These are phyloP conservation scores for Hericium rajendrae DNA, from an alignment of 768 basidiomycete species.

Conservation along the genomic window DNA sequence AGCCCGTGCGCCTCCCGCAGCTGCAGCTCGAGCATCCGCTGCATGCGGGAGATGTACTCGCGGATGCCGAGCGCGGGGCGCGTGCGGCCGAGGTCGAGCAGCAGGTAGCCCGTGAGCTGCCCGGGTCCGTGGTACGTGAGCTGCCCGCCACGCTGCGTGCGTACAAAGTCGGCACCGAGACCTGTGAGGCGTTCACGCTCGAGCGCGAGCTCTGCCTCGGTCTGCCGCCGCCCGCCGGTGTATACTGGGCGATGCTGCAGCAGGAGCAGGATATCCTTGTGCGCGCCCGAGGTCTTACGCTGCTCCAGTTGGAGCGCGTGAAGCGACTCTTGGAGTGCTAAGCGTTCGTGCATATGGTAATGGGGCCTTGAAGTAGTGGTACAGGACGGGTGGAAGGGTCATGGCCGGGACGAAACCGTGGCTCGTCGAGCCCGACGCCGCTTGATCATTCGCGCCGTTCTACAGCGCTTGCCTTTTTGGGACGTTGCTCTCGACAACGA, in stretches of 20 bases:
- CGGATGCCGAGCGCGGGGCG: slow-evolving; percentile 62
- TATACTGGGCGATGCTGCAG: slow-evolving; percentile 92
- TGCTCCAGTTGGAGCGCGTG: slow-evolving; percentile 55
- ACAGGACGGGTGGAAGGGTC: slow-evolving; percentile 55
- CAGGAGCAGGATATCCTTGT: slow-evolving; percentile 61
- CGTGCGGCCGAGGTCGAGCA: slow-evolving; percentile 80
- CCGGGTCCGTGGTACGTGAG: slow-evolving; percentile 97
- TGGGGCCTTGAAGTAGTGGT: slow-evolving; percentile 70
- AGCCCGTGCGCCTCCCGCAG: slow-evolving; percentile 54
- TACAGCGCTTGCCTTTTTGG: too few relatives aligned
- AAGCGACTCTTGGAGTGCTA: slow-evolving; percentile 62
- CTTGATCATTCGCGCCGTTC: too few relatives aligned
- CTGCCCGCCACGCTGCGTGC: slow-evolving; percentile 81
- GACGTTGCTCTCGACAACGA: too few relatives aligned
- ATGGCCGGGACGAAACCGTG: slow-evolving; percentile 13
- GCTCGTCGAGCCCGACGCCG: too few relatives aligned
- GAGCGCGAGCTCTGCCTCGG: slow-evolving; percentile 41
- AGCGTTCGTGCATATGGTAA: slow-evolving; percentile 67
- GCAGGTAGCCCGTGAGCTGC: slow-evolving; percentile 91
- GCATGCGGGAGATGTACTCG: slow-evolving; percentile 80
- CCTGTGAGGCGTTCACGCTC: slow-evolving; percentile 58
- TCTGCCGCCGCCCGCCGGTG: slow-evolving; percentile 87
- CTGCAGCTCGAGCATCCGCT: slow-evolving; percentile 58
- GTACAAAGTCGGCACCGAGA: slow-evolving; percentile 82
- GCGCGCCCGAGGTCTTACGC: slow-evolving; percentile 30